Evolutionary conservation across 306 rosid species (phyloP).

Genomic region (Dalbergia cultrata): DNA sequence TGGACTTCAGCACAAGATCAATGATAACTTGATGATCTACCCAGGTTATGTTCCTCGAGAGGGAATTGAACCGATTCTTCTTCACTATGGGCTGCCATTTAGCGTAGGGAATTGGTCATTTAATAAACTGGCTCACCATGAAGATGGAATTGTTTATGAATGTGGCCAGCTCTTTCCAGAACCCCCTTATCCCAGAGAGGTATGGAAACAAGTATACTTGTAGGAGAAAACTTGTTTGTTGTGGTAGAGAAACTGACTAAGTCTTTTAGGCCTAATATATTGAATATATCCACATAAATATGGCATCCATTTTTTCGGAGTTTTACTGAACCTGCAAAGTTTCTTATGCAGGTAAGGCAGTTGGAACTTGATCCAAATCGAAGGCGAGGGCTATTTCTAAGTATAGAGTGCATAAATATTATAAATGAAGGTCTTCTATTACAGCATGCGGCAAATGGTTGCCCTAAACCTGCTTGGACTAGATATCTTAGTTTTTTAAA

Average conservation of each 20-base stretch:
- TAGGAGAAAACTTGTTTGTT: slow-evolving; percentile 12
- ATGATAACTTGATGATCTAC: slow-evolving; percentile 95
- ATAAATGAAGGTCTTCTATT: slow-evolving; percentile 87
- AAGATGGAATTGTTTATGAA: slow-evolving; percentile 79
- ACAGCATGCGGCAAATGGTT: slow-evolving; percentile 86
- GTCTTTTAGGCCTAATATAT: slow-evolving; percentile 7
- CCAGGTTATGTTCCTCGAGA: slow-evolving; percentile 87
- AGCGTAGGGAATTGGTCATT: slow-evolving; percentile 96
- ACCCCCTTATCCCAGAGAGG: slow-evolving; percentile 98
- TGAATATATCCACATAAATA: slow-evolving; percentile 28
- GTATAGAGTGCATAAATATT: slow-evolving; percentile 81
- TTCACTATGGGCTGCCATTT: slow-evolving; percentile 93
- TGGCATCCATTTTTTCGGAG: slow-evolving; percentile 22
- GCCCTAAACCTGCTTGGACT: slow-evolving; percentile 85
- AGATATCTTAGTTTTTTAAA: slow-evolving; percentile 87
- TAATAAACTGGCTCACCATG: slow-evolving; percentile 82
- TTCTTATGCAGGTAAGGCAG: slow-evolving; percentile 65
- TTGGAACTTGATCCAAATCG: slow-evolving; percentile 70
- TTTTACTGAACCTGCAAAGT: slow-evolving; percentile 38
- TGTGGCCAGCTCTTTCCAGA: slow-evolving; percentile 88
- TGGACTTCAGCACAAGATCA: slow-evolving; percentile 95
- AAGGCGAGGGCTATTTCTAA: slow-evolving; percentile 71
- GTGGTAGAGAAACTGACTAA: slow-evolving; percentile 9
- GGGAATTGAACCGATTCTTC: slow-evolving; percentile 89
- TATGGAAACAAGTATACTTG: slow-evolving; percentile 47